phyloP scores from a whole-genome alignment of 2,329 filamentous ascomycete species.

The Nakataea oryzae region DNA sequence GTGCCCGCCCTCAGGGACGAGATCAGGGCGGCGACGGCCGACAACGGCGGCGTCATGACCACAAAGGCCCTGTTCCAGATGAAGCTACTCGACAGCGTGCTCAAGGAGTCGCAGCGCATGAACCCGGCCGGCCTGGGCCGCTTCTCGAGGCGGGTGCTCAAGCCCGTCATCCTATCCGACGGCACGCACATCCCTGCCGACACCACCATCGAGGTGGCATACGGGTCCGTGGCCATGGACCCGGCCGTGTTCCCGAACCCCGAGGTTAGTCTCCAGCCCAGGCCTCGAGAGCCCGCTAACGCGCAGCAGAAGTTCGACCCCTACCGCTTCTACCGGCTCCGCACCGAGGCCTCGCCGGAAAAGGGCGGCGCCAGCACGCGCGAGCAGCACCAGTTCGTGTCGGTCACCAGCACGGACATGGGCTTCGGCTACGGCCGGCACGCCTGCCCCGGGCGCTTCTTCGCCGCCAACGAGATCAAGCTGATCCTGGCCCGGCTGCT shows the following conservation, averaged over 20 bases:
- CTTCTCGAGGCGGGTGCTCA: slow-evolving; percentile 25
- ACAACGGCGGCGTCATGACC: slow-evolving; percentile 9
- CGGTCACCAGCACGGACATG: slow-evolving; percentile 25
- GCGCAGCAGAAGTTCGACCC: slow-evolving; percentile 30
- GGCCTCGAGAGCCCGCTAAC: too few relatives aligned
- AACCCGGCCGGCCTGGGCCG: slow-evolving; percentile 13
- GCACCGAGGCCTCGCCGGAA: slow-evolving; percentile 12
- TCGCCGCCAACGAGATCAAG: slow-evolving; percentile 32
- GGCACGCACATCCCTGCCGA: slow-evolving; percentile 28
- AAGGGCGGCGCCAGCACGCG: neutral
- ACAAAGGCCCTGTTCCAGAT: slow-evolving; percentile 25
- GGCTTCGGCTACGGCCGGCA: slow-evolving; percentile 34
- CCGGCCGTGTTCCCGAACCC: neutral
- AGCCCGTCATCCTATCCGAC: slow-evolving; percentile 30
- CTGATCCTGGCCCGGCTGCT: slow-evolving; percentile 26
- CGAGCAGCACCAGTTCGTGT: slow-evolving; percentile 23
- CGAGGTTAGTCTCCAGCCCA: neutral
- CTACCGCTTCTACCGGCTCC: slow-evolving; percentile 33
- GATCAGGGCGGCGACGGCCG: slow-evolving; percentile 25
- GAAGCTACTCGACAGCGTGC: slow-evolving; percentile 27
- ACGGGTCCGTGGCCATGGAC: neutral
- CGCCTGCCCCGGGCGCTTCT: slow-evolving; percentile 35
- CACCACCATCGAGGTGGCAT: slow-evolving; percentile 12
- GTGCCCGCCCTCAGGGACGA: slow-evolving; percentile 40
- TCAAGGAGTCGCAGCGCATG: slow-evolving; percentile 27